Base-by-base conservation (phyloP, 129 eudicot genomes). In the Oenanthe sinensis region DNA sequence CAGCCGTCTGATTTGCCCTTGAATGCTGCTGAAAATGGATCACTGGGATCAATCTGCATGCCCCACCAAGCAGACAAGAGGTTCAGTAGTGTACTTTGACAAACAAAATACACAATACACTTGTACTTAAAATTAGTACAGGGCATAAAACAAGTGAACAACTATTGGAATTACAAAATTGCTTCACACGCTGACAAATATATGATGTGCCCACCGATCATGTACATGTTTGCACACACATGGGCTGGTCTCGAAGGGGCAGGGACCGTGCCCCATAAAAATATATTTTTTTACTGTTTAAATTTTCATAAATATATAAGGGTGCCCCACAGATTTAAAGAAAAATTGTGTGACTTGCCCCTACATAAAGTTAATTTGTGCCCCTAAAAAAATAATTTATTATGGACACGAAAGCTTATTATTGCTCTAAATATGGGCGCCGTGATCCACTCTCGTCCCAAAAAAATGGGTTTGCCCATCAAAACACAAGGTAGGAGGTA, bases 11-110 rank as follows among this genome's bases (percentile, higher is more conserved):
- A 79, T 37, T 88, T 88, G 6, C 82, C 90, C 75, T 58, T 81
- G 54, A 95, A 95, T 17, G 95, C 97, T 79, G 89, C 96, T 37
- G 97, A 87, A 76, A 88, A 95, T 33, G 98, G 91, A 74, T 97
- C 92, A 62, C 86, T 92, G 30, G 94, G 82, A 75, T 92, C 90
- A 74, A 92, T 91, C 98, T 91, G 88, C 79, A 63, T 13, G 50
- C 43, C 47, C 76, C 76, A 40, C 50, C 50, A 72, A n/a, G 19
- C 30, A 43, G 33, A 60, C 33, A 60, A 60, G 15, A 60, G 33
- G 15, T 60, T 60, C 68, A 60, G 36, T 60, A 24, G 68, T 60
- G 68, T 60, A n/a, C 68, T 60, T 60, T 4, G 68, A 60, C 68
- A 55, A 55, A 7, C 12, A 60, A n/a, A n/a, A n/a, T 24, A 22